phyloP scores from a whole-genome alignment of 768 basidiomycete genomes.

The Lactifluus piperatus region DNA sequence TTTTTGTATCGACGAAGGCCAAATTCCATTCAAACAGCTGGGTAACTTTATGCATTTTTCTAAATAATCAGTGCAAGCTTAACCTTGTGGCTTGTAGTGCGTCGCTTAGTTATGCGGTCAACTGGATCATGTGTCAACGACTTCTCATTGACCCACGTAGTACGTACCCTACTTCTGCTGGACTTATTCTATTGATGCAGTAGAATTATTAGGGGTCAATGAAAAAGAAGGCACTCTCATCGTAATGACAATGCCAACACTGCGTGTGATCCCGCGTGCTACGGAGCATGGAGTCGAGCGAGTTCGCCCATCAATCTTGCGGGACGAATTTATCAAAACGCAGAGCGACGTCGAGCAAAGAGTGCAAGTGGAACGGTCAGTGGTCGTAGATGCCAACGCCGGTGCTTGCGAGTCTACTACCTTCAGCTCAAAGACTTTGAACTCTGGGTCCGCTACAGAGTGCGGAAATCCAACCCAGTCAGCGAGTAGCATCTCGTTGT shows the following conservation, averaged over 20 bases:
- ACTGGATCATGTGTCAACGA: too few species aligned
- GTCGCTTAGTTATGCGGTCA: conserved; percentile 26
- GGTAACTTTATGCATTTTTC: background rate
- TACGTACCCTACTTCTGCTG: conserved; percentile 9
- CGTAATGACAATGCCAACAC: background rate
- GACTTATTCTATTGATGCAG: background rate
- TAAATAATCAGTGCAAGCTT: background rate
- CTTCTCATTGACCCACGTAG: too few species aligned
- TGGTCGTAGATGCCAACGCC: too few species aligned
- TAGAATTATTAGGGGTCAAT: background rate
- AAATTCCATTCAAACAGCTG: conserved; percentile 20
- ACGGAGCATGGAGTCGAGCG: background rate
- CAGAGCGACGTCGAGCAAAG: too few species aligned
- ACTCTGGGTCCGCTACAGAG: too few species aligned
- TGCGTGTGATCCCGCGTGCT: background rate
- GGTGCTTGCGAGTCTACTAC: too few species aligned
- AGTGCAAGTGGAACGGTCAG: too few species aligned
- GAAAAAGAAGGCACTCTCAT: too few species aligned
- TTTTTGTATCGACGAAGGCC: background rate
- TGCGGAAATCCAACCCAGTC: too few species aligned
- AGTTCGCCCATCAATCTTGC: background rate
- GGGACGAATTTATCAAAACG: background rate
- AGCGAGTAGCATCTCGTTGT: too few species aligned
- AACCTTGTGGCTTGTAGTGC: conserved; percentile 18
- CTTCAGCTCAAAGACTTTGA: too few species aligned